Base-by-base conservation (phyloP, 2,329 filamentous ascomycete species). In the Pyrenochaeta sp. region DNA sequence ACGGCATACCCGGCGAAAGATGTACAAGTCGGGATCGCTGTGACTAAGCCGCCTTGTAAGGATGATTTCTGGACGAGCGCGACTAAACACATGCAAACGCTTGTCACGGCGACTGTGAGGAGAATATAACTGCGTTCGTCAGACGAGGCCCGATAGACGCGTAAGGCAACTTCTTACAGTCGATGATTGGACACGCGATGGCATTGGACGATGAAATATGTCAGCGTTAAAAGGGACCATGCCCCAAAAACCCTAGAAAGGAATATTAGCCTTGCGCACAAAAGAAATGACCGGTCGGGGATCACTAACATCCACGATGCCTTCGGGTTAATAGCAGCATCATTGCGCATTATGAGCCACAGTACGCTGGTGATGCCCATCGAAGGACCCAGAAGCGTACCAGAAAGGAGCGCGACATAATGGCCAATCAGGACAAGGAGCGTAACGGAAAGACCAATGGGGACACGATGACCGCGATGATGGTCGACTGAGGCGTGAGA, bases 301-400 rank as follows among this genome's bases (percentile, higher is more conserved):
- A 7, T 22, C 10, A 54, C 65, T 62, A 50, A 70, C 65, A 64
- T 60, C 67, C 67, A 70, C n/a, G 67, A 50, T 24, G 56, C 25
- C 15, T 55, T 51, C 7, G 65, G 57, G 3, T 54, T 50, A 2
- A 70, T 52, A 8, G 62, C 63, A 6, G 55, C 39, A 49, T 67
- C 64, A 37, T 68, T 68, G 5, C 67, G 61, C 64, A 70, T 61
- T 24, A 68, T 62, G 15, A 68, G 50, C 53, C 59, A 69, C 24
- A 69, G 15, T 2, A 69, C 56, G 44, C 67, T 68, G 2, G 67
- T 52, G 7, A 67, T 50, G 1, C 65, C 67, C 67, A 68, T 67
- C 12, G 49, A 39, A 2, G 65, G 67, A 2, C 58, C 64, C 12
- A 68, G 24, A 3, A 56, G 12, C 7, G 39, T 49, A 3, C 36